Evolutionary conservation across 331 rosid species (phyloP).

Genomic region (Quercus phellos): DNA sequence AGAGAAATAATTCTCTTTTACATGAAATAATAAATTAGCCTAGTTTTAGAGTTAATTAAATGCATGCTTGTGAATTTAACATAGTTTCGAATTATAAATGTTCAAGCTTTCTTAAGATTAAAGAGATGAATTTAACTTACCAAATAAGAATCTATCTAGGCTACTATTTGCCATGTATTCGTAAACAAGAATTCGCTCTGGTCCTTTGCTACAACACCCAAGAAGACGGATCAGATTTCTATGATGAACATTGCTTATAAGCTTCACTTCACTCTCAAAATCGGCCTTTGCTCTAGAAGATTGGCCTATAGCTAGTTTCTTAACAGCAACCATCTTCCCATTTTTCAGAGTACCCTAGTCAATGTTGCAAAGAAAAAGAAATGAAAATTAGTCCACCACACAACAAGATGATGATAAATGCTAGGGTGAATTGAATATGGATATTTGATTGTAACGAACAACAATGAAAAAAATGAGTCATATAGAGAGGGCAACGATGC

Average conservation of each 20-base stretch:
- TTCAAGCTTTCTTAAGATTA: background rate
- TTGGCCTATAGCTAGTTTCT: conserved; percentile 46
- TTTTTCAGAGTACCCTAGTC: conserved; percentile 59
- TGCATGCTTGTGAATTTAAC: background rate
- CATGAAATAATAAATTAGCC: background rate
- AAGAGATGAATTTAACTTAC: conserved; percentile 31
- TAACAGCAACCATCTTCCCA: conserved; percentile 65
- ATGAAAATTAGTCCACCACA: background rate
- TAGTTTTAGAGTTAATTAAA: too few species aligned
- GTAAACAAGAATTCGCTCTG: conserved; percentile 60
- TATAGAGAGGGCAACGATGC: background rate
- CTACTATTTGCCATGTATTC: conserved; percentile 68
- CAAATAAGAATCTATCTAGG: conserved; percentile 60
- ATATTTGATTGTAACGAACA: background rate
- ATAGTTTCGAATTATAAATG: too few species aligned
- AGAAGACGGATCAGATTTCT: conserved; percentile 68
- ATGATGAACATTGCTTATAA: conserved; percentile 72
- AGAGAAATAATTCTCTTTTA: background rate
- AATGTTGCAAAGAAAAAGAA: background rate
- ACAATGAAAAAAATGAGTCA: background rate
- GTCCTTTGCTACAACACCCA: conserved; percentile 66
- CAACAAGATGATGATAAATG: background rate
- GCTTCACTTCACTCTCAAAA: conserved; percentile 63
- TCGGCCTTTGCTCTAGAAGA: conserved; percentile 39
- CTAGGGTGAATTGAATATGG: background rate